These are phyloP conservation scores for Penicillium subrubescens DNA, from an alignment of 495 filamentous ascomycete genomes.

Conservation along the genomic window DNA sequence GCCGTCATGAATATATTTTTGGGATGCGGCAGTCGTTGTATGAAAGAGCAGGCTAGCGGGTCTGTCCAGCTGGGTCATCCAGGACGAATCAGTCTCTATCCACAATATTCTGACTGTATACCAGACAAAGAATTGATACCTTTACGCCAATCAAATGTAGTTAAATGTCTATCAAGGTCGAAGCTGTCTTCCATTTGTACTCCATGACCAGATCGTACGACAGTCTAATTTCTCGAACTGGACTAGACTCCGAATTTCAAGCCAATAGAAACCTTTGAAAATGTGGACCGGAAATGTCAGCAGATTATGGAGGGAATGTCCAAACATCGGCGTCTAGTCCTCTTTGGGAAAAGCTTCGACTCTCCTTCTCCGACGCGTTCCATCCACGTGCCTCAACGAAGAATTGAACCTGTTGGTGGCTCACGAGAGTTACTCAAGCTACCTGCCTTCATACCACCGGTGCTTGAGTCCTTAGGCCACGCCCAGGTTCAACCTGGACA, in stretches of 20 bases:
- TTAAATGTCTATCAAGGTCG: not conserved
- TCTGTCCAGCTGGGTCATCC: not conserved
- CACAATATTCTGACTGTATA: not conserved
- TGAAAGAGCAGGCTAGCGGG: not conserved
- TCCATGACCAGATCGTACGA: not conserved
- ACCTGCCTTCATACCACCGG: not conserved
- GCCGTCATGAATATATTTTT: too few species aligned
- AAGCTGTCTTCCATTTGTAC: too few species aligned
- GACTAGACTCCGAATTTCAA: slow-evolving; percentile 29
- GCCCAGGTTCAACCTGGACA: not conserved
- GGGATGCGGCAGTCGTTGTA: not conserved
- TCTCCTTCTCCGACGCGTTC: not conserved
- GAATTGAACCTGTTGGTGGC: not conserved
- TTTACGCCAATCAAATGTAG: not conserved
- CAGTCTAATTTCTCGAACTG: slow-evolving; percentile 18
- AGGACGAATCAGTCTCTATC: not conserved
- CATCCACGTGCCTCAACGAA: not conserved
- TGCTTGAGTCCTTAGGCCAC: not conserved
- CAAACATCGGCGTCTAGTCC: slow-evolving; percentile 30
- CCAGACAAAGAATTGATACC: not conserved
- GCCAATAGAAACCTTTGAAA: not conserved
- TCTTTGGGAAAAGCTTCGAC: slow-evolving; percentile 6
- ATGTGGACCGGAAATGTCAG: not conserved
- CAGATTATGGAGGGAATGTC: not conserved
- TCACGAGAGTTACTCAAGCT: not conserved